phyloP scores from a whole-genome alignment of 2,329 filamentous ascomycete species.

The Capronia coronata region DNA sequence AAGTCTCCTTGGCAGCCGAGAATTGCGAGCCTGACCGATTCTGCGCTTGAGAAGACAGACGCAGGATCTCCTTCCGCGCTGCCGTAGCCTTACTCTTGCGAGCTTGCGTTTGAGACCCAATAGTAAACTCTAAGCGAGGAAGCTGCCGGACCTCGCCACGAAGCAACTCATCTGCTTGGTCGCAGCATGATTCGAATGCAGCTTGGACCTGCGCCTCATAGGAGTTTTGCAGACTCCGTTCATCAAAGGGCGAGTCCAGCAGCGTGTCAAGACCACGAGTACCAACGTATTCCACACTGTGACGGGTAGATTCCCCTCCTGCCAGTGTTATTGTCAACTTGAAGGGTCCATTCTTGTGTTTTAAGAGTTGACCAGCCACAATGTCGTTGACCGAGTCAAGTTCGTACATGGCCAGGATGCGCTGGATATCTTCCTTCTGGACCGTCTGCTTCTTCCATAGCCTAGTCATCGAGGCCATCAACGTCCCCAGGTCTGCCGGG shows the following conservation, averaged over 20 bases:
- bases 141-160: constrained; percentile 32
- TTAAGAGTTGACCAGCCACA: constrained; percentile 7
- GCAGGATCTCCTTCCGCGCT: constrained; percentile 21
- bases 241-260: constrained; percentile 32
- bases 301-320: constrained; percentile 32
- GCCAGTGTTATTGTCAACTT: constrained; percentile 38
- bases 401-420: constrained; percentile 59
- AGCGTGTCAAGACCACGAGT: background rate
- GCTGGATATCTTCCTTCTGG: constrained; percentile 58
- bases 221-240: constrained; percentile 43
- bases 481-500: constrained; percentile 57
- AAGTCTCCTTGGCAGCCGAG: background rate
- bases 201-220: constrained; percentile 46
- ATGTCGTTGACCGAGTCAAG: background rate
- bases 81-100: constrained; percentile 22
- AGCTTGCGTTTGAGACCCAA: constrained; percentile 23
- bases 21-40: constrained; percentile 14
- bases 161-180: constrained; percentile 32
- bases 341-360: constrained; percentile 32
- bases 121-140: constrained; percentile 33
- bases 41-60: constrained; percentile 10
- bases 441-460: constrained; percentile 68
- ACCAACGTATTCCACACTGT: constrained; percentile 22
- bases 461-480: constrained; percentile 58
- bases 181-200: constrained; percentile 37